These are phyloP conservation scores for Candida ortonii DNA, from an alignment of 805 yeast genomes.

Conservation along the genomic window DNA sequence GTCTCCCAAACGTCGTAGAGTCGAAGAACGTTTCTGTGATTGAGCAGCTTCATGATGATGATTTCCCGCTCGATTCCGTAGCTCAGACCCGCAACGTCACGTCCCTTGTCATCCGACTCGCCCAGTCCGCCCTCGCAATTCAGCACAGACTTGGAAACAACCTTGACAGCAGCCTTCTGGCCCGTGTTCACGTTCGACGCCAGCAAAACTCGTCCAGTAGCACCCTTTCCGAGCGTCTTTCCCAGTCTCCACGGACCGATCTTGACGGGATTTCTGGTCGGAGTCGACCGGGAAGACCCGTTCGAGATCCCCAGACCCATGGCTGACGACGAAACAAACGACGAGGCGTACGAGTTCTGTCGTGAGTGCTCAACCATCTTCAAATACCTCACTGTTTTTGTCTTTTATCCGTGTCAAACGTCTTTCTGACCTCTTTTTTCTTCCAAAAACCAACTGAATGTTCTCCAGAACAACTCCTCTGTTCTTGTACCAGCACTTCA, in stretches of 20 bases:
- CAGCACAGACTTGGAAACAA: conserved; percentile 82
- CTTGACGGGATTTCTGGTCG: conserved; percentile 38
- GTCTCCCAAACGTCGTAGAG: conserved; percentile 87
- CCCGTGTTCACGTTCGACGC: conserved; percentile 86
- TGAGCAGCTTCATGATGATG: conserved; percentile 76
- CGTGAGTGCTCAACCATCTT: conserved; percentile 46
- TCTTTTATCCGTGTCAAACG: too few species aligned
- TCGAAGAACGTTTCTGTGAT: conserved; percentile 76
- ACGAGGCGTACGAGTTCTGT: conserved; percentile 59
- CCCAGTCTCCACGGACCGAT: conserved; percentile 98
- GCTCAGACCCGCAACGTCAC: conserved; percentile 57
- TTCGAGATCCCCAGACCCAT: conserved; percentile 32
- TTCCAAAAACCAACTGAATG: too few species aligned
- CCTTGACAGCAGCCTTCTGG: conserved; percentile 92
- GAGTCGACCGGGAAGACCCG: conserved; percentile 16
- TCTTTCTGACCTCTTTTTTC: too few species aligned
- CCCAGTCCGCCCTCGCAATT: conserved; percentile 27
- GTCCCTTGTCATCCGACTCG: conserved; percentile 31
- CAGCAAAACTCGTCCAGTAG: conserved; percentile 89
- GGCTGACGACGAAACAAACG: conserved; percentile 45
- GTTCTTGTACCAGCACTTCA: too few species aligned
- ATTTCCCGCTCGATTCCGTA: conserved; percentile 87
- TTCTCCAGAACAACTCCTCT: too few species aligned
- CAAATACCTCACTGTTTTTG: too few species aligned
- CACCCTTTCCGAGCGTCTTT: conserved; percentile 92